A percentile compares a stretch with the other conserved stretches of the same genome.
These are phyloP conservation scores for Quercus cerris DNA, from an alignment of 306 rosid species.

Conservation along the genomic window DNA sequence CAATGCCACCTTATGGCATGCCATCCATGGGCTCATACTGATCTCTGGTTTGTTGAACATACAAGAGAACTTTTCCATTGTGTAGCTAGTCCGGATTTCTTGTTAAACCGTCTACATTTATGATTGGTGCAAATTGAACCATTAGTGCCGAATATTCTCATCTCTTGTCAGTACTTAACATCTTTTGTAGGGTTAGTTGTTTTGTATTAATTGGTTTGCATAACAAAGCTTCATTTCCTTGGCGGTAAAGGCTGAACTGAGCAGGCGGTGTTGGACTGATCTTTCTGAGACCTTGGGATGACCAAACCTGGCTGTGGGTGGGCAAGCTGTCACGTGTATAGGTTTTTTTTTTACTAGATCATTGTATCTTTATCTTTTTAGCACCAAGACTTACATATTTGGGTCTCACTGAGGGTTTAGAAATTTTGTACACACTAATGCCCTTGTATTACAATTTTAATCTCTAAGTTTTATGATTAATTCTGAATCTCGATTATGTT, in stretches of 20 bases:
- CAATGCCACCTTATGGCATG: constrained; percentile 89
- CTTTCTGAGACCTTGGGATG: constrained; percentile 5
- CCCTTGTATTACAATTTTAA: background rate
- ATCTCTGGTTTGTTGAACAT: constrained; percentile 6
- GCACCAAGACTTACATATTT: background rate
- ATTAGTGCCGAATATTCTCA: background rate
- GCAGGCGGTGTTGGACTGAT: background rate
- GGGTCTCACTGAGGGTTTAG: background rate
- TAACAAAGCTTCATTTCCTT: background rate
- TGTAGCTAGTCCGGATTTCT: constrained; percentile 27
- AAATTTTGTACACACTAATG: background rate
- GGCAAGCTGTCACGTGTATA: constrained; percentile 9
- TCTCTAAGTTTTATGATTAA: background rate
- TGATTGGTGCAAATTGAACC: background rate
- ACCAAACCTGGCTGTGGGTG: background rate
- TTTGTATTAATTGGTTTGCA: background rate
- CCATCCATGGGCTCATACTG: constrained; percentile 69
- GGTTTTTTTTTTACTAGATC: background rate
- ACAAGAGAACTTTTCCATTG: constrained; percentile 17
- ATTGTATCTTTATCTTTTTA: background rate
- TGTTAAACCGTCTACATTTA: background rate
- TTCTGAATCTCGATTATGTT: background rate
- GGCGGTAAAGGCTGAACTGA: background rate
- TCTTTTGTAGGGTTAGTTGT: background rate
- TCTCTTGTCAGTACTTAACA: background rate